These are phyloP conservation scores for Phytophthora tubulina DNA, from an alignment of 352 stramenopile species.

Conservation along the genomic window DNA sequence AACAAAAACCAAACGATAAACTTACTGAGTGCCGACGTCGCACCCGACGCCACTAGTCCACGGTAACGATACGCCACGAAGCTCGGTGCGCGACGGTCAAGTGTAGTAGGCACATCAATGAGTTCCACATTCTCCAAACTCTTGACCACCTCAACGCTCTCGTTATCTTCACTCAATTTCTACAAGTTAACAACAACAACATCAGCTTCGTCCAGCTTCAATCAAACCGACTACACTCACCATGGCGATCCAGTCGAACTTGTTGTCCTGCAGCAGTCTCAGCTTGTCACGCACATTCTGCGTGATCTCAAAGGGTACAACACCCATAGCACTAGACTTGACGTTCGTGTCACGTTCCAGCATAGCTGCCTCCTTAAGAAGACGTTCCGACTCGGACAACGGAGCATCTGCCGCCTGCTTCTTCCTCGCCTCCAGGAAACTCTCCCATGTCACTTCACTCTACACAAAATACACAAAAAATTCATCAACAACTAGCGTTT, in stretches of 20 bases:
- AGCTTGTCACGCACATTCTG: slow-evolving; percentile 88
- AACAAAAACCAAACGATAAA: slow-evolving; percentile 10
- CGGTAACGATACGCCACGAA: slow-evolving; percentile 85
- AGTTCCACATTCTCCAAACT: slow-evolving; percentile 83
- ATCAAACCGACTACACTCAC: slow-evolving; percentile 26
- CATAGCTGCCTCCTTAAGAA: slow-evolving; percentile 84
- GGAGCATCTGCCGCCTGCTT: slow-evolving; percentile 78
- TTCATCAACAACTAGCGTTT: background rate
- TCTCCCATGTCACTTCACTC: slow-evolving; percentile 84
- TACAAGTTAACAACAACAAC: slow-evolving; percentile 24
- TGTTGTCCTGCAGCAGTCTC: slow-evolving; percentile 73
- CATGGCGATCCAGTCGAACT: slow-evolving; percentile 93
- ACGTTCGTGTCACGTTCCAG: slow-evolving; percentile 86
- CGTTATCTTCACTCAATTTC: slow-evolving; percentile 83
- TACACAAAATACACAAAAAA: slow-evolving; percentile 31
- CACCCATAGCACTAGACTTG: slow-evolving; percentile 90
- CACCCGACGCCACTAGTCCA: slow-evolving; percentile 45
- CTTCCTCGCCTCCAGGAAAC: slow-evolving; percentile 76
- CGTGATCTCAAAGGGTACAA: slow-evolving; percentile 89
- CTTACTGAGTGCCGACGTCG: slow-evolving; percentile 48
- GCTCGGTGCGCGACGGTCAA: slow-evolving; percentile 76
- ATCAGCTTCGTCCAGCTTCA: background rate
- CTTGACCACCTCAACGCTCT: slow-evolving; percentile 83
- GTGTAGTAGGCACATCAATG: slow-evolving; percentile 58
- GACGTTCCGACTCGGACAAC: slow-evolving; percentile 85